phyloP scores from a whole-genome alignment of 192 early-diverging fungal species.

The Backusella mclennaniae region DNA sequence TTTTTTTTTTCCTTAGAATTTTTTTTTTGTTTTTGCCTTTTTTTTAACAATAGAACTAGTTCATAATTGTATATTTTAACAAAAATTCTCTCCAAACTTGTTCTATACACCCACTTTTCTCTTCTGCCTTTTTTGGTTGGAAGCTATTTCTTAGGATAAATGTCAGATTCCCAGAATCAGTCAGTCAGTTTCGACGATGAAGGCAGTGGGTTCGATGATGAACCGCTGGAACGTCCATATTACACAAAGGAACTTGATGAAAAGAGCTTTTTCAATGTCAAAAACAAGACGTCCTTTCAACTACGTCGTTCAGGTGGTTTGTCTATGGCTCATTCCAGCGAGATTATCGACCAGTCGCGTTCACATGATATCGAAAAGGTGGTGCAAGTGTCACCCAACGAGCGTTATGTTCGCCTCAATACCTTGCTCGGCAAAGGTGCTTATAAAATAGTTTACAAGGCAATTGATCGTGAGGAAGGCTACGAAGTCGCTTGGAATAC shows the following conservation, averaged over 20 bases:
- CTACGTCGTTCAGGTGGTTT: neutral
- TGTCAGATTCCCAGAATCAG: slow-evolving; percentile 12
- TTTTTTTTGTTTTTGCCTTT: neutral
- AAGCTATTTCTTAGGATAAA: neutral
- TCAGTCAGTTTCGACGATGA: slow-evolving; percentile 14
- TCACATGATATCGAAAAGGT: slow-evolving; percentile 52
- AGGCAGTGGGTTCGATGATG: slow-evolving; percentile 1
- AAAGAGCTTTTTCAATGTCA: neutral
- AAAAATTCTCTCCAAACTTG: slow-evolving; percentile 1
- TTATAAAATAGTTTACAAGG: slow-evolving; percentile 81
- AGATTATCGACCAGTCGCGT: slow-evolving; percentile 52
- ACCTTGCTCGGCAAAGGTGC: slow-evolving; percentile 73
- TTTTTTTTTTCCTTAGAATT: neutral
- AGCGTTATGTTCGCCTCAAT: slow-evolving; percentile 58
- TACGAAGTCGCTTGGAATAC: slow-evolving; percentile 88
- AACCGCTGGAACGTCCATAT: slow-evolving; percentile 4
- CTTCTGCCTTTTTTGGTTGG: slow-evolving; percentile 7
- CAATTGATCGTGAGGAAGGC: slow-evolving; percentile 82
- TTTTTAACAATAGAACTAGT: slow-evolving; percentile 2
- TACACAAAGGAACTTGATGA: slow-evolving; percentile 1
- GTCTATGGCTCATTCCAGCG: slow-evolving; percentile 21
- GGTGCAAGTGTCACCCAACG: slow-evolving; percentile 54
- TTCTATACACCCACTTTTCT: slow-evolving; percentile 6
- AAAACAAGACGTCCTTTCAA: slow-evolving; percentile 8
- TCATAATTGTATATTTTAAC: slow-evolving; percentile 5